Evolutionary conservation across 1,284 basidiomycete species (phyloP).

Genomic region (Sanguinoderma infundibulare): DNA sequence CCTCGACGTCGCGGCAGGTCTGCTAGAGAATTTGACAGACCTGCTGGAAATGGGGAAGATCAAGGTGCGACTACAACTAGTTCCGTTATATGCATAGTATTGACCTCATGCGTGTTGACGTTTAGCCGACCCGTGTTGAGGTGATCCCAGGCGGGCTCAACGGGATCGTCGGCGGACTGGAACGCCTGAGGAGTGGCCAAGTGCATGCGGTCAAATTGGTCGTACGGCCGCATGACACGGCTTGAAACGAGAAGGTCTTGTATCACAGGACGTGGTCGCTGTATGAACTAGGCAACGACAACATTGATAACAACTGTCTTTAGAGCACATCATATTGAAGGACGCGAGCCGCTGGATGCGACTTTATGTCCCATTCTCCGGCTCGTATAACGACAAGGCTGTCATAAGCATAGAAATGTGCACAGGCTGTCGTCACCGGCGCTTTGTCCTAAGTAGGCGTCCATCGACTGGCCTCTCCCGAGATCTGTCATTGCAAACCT

Average conservation of each 20-base stretch:
- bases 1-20: not conserved
- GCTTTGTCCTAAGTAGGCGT: not conserved
- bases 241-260: not conserved
- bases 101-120: not conserved
- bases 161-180: slow-evolving; percentile 48
- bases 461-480: not conserved
- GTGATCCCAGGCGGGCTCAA: slow-evolving; percentile 49
- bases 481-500: not conserved
- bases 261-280: too few species aligned
- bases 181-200: slow-evolving; percentile 42
- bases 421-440: too few species aligned
- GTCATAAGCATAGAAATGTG: too few species aligned
- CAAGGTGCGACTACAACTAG: slow-evolving; percentile 8
- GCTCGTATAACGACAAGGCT: too few species aligned
- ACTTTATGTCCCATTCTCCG: too few species aligned
- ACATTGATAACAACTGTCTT: too few species aligned
- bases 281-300: too few species aligned
- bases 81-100: not conserved
- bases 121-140: slow-evolving; percentile 39
- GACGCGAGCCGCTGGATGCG: too few species aligned
- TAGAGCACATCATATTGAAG: too few species aligned
- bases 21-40: slow-evolving; percentile 13
- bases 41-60: slow-evolving; percentile 15
- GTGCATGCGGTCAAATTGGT: slow-evolving; percentile 58
- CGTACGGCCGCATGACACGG: slow-evolving; percentile 48